Evolutionary conservation across 2,329 filamentous ascomycete genomes (phyloP), one percentile per base, ranked within the genome.

Genomic region (Metarhizium guizhouense): DNA sequence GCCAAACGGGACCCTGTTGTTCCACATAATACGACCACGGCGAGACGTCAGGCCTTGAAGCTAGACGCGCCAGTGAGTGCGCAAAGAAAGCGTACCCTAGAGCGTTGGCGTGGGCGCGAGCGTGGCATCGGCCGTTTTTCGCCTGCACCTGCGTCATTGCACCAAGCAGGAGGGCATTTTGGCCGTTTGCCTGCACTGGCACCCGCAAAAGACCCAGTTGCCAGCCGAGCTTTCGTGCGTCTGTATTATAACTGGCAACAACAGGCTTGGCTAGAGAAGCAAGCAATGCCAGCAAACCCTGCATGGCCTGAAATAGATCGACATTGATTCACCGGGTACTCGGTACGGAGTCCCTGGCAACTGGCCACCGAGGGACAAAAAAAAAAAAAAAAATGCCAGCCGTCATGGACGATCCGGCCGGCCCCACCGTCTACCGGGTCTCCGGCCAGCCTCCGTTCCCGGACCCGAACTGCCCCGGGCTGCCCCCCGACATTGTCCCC

Each of bases 351-450:
- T 8, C 7, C 34, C 2, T 13, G 34, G 34, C 34, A 13, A 36
- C 34, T 36, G 34, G 34, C 32, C 32, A 34, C 32, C 7, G 45
- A 47, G 20, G 25, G n/a, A n/a, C n/a, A 4, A 47, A 47, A 47
- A 47, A 25, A 47, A 47, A n/a, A 47, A 47, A 4, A 25, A 14
- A 48, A 14, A 90, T 91, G 87, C 86, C 87, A 64, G 87, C 88
- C 60, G 86, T 90, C 72, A 79, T 90, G 66, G 87, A 92, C 67
- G 88, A 91, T 68, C 88, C 88, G 57, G 80, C 81, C 47, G 80
- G 84, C 65, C 81, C 86, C 61, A 82, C 84, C 67, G 84, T 90
- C 63, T 84, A 86, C 73, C 83, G 87, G 59, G 79, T 83, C 53
- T 87, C 85, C 59, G 87, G 87, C 36, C 76, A 79, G 51, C 68